Conservation (phyloP, 768 basidiomycete genomes). For the Lentinula detonsa region DNA sequence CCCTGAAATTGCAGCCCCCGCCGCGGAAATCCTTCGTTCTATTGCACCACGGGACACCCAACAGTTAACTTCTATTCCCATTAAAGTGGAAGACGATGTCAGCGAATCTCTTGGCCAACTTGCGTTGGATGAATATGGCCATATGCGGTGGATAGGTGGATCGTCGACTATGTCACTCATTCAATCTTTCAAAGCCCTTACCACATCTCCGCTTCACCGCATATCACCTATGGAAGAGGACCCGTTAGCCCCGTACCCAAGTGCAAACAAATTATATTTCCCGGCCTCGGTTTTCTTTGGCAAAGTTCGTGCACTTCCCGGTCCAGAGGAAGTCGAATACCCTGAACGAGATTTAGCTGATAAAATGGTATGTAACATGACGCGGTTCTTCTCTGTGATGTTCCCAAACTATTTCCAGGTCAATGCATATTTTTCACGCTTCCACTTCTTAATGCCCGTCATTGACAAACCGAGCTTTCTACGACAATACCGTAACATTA, state of each 20-base stretch:
- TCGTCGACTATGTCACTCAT: conserved; percentile 91
- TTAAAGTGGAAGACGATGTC: conserved; percentile 69
- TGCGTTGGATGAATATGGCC: conserved; percentile 84
- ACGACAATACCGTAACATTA: conserved; percentile 61
- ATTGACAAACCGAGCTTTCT: conserved; percentile 84
- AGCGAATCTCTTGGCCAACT: conserved; percentile 84
- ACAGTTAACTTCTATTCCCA: conserved; percentile 35
- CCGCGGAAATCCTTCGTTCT: conserved; percentile 29
- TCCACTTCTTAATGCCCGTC: conserved; percentile 86
- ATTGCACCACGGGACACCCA: conserved; percentile 23
- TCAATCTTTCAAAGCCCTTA: conserved; percentile 77
- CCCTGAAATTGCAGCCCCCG: conserved; percentile 28
- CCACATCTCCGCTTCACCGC: conserved; percentile 63
- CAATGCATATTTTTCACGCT: conserved; percentile 79
- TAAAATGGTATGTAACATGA: conserved; percentile 58
- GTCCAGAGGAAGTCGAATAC: conserved; percentile 82
- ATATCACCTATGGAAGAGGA: conserved; percentile 84
- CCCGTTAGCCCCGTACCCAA: conserved; percentile 70
- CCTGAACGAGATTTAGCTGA: conserved; percentile 82
- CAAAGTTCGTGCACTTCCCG: conserved; percentile 75
- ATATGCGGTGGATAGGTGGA: conserved; percentile 89
- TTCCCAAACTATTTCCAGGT: conserved; percentile 43
- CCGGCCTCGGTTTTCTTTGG: conserved; percentile 86
- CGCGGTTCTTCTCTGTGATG: conserved; percentile 12
- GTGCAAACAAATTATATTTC: conserved; percentile 82